These are phyloP conservation scores for Aureobasidium melanogenum DNA, from an alignment of 2,329 filamentous ascomycete species.

Conservation along the genomic window DNA sequence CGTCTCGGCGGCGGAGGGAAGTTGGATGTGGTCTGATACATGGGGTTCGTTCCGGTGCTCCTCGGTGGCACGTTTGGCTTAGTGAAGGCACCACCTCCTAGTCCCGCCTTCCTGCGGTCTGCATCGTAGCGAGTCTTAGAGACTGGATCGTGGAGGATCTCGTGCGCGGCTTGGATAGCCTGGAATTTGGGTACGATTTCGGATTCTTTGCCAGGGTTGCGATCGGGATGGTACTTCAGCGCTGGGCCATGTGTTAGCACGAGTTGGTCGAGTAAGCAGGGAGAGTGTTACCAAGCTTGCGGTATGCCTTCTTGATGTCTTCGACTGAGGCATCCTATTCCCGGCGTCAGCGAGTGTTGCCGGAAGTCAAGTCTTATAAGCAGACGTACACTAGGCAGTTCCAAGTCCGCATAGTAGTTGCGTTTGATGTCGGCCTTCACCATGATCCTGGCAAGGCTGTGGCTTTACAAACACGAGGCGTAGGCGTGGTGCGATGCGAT, in stretches of 20 bases:
- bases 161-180: slow-evolving; percentile 76
- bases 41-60: not conserved
- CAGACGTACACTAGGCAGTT: slow-evolving; percentile 43
- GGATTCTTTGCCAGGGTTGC: slow-evolving; percentile 72
- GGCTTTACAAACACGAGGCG: not conserved
- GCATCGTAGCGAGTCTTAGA: slow-evolving; percentile 53
- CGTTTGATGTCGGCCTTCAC: slow-evolving; percentile 32
- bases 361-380: not conserved
- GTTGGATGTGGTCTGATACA: slow-evolving; percentile 22
- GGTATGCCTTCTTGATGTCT: slow-evolving; percentile 79
- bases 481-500: no score
- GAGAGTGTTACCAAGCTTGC: slow-evolving; percentile 58
- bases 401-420: slow-evolving; percentile 82
- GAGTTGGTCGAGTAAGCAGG: not conserved
- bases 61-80: slow-evolving; percentile 12
- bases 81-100: slow-evolving; percentile 14
- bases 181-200: slow-evolving; percentile 79
- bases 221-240: slow-evolving; percentile 78
- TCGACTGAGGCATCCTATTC: slow-evolving; percentile 51
- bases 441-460: slow-evolving; percentile 20
- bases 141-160: slow-evolving; percentile 58
- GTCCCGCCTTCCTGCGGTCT: slow-evolving; percentile 46
- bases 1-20: slow-evolving; percentile 37
- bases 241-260: slow-evolving; percentile 41
- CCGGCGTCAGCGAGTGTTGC: not conserved